Conservation (phyloP, 345 rosid species). For the Rhodomyrtus tomentosa region DNA sequence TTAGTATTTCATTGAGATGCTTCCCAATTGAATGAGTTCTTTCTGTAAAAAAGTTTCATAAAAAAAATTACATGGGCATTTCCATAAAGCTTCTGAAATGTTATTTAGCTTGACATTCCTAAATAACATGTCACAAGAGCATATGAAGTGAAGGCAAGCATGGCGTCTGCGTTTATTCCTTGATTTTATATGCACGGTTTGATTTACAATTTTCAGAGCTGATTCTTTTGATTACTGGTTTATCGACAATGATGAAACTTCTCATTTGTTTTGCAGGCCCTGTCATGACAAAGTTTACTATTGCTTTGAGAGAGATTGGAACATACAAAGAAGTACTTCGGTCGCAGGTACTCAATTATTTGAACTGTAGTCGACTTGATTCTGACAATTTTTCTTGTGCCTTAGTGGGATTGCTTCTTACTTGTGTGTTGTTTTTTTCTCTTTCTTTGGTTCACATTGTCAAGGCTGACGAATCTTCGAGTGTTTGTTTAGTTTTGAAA, state of each 20-base stretch:
- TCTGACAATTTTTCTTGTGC: background rate
- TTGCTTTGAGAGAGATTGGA: constrained; percentile 97
- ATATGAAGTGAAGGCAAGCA: background rate
- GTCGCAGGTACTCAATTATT: constrained; percentile 53
- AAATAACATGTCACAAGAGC: background rate
- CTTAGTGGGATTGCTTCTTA: background rate
- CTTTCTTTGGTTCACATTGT: background rate
- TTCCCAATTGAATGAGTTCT: too few species aligned
- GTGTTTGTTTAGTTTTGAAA: background rate
- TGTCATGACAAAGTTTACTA: constrained; percentile 98
- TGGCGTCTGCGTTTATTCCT: background rate
- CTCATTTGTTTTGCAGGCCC: constrained; percentile 50
- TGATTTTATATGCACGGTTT: background rate
- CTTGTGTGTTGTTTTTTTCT: background rate
- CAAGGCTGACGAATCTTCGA: background rate
- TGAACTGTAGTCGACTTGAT: background rate
- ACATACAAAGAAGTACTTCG: constrained; percentile 98
- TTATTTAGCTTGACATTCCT: background rate
- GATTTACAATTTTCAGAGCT: background rate
- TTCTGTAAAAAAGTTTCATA: too few species aligned
- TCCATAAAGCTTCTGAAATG: background rate
- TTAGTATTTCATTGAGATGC: too few species aligned
- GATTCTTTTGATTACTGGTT: background rate
- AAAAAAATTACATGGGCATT: background rate
- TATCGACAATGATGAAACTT: background rate